Evolutionary conservation across 179 eudicot genomes (phyloP), one percentile per base, ranked within the genome.

Genomic region (Silene noctiflora): DNA sequence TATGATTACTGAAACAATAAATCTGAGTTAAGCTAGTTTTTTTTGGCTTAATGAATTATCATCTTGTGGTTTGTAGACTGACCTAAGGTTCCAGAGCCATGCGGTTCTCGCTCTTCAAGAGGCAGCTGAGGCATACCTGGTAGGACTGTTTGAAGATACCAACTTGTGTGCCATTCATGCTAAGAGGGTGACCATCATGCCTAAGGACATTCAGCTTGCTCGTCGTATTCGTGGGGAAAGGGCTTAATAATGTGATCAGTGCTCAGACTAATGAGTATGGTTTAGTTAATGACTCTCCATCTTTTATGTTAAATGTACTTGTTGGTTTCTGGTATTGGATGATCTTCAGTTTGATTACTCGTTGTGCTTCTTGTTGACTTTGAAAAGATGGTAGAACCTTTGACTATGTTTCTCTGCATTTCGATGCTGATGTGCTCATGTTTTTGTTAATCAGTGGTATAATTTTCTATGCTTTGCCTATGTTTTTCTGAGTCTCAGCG

Each of bases 161-260:
- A 78, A 78, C 58, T 42, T 78, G 76, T 78, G 81, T 53, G 79
- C 79, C 51, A 76, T 76, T 24, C 80, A 78, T 65, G 81, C 81
- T 0, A 78, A 78, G 81, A 78, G 81, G 77, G 81, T 78, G 59
- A 73, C 81, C 16, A 78, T 78, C 62, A 78, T 78, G 81, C 81
- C 81, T 17, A 73, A 78, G 77, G 81, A 78, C 73, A 78, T 78
- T 65, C 81, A 78, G 77, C 81, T 78, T 73, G 81, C 81, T 67
- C 81, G 77, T 56, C 77, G 81, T 10, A 78, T 78, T n/a, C 77
- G 81, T 24, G 81, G 81, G 7, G 77, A 74, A 44, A 73, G 81
- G 73, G 77, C 81, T 63, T 79, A 79, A 78, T 68, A 21, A 60
- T 44, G 71, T 75, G 24, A 11, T 12, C 22, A 27, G 33, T 59